phyloP scores from a whole-genome alignment of 2,329 filamentous ascomycete genomes.

The Rosellinia necatrix region DNA sequence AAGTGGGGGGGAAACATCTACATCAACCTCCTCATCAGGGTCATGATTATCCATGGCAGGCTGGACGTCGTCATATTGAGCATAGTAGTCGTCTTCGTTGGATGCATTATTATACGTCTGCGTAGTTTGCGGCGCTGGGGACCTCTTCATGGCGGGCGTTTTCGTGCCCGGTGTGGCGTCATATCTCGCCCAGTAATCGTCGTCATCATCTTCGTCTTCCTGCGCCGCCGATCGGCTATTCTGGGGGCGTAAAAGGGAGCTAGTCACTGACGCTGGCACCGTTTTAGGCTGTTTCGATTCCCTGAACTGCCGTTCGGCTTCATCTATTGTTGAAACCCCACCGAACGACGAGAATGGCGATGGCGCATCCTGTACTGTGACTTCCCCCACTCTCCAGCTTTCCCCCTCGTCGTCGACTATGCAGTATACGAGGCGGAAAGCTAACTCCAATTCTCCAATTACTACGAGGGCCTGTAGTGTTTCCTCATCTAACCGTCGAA shows the following conservation, averaged over 20 bases:
- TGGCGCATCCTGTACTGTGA: conserved; percentile 62
- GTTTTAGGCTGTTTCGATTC: conserved; percentile 39
- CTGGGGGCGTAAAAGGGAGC: conserved; percentile 21
- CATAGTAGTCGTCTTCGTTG: conserved; percentile 74
- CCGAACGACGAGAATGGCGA: conserved; percentile 60
- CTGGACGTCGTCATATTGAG: conserved; percentile 77
- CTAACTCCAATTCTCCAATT: conserved; percentile 64
- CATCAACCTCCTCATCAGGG: conserved; percentile 67
- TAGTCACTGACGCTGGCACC: conserved; percentile 16
- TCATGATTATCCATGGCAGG: conserved; percentile 81
- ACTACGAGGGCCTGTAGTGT: conserved; percentile 72
- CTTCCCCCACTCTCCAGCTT: conserved; percentile 75
- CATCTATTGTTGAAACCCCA: conserved; percentile 55
- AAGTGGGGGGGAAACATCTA: conserved; percentile 45
- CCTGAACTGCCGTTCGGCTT: conserved; percentile 64
- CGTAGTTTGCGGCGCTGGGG: conserved; percentile 60
- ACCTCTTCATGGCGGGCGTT: conserved; percentile 65
- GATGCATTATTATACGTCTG: conserved; percentile 41
- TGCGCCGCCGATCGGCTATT: conserved; percentile 8
- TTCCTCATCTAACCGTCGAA: conserved; percentile 73
- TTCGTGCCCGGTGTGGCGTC: conserved; percentile 68
- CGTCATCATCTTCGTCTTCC: conserved; percentile 65
- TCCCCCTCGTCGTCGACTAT: conserved; percentile 66
- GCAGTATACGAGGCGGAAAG: conserved; percentile 72
- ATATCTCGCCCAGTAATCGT: conserved; percentile 81